Base-by-base conservation (phyloP, 2,329 filamentous ascomycete genomes). In the Pseudogymnoascus sp. region DNA sequence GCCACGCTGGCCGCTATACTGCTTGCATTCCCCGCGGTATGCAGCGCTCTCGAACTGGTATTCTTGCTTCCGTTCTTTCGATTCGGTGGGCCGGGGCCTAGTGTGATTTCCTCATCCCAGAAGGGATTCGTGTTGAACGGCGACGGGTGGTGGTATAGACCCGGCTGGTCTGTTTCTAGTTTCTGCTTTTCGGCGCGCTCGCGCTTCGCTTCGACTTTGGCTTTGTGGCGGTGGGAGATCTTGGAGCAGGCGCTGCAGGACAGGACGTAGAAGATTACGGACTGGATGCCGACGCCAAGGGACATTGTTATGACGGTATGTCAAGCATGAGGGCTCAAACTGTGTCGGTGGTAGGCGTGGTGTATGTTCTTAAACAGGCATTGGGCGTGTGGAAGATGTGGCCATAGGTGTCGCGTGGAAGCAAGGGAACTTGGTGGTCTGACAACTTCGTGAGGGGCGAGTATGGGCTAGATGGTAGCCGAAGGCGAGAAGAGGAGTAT, bases 121-220 rank as follows among this genome's bases (percentile, higher is more conserved):
- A 90, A 91, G 11, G 88, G 87, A 70, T 97, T 97, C 28, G 91
- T 96, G 70, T 87, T 88, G 70, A 91, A 94, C 0, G 91, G 90
- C 50, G 86, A 84, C 1, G 89, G 92, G 70, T 97, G 92, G 60
- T 85, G 82, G 74, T 96, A 94, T 10, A 85, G 75, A 42, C 84
- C 84, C 0, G 90, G 90, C 72, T 92, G 84, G 67, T 91, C 84
- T 62, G 82, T 82, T 68, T 89, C 83, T 64, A 86, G 75, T 64
- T 80, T 83, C 53, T 82, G 81, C 73, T 89, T 87, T 68, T 88
- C 84, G 68, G 83, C 79, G 63, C 86, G 82, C 65, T 88, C 86
- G 69, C 82, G 82, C 71, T 85, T 85, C 60, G 90, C 89, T 73
- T 90, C 82, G 68, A 84, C 83, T 74, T 84, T 87, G 64, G 88